Evolutionary conservation across 352 stramenopile species (phyloP).

Genomic region (Hyphochytrium catenoides): DNA sequence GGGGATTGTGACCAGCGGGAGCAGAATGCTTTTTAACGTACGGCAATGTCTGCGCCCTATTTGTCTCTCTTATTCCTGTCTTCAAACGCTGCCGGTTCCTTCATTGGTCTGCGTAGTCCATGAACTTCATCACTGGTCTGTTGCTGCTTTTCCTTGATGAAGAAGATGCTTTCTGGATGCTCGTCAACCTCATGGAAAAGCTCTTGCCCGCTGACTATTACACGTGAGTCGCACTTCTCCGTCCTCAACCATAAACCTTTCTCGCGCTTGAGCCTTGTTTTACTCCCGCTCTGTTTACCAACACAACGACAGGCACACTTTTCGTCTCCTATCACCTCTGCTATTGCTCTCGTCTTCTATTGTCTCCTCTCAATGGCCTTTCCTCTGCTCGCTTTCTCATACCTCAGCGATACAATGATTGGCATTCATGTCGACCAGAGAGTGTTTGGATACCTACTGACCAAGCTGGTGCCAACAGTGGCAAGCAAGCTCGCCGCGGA

Average conservation of each 20-base stretch:
- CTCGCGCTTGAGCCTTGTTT: too few relatives aligned
- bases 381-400: background rate
- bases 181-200: constrained; percentile 34
- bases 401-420: constrained; percentile 21
- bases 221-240: constrained; percentile 13
- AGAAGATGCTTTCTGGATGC: constrained; percentile 47
- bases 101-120: constrained; percentile 12
- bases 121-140: constrained; percentile 47
- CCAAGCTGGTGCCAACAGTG: too few relatives aligned
- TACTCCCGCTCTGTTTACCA: too few relatives aligned
- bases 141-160: constrained; percentile 35
- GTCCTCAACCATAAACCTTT: too few relatives aligned
- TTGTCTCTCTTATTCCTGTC: too few relatives aligned
- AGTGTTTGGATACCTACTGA: constrained; percentile 34
- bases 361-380: background rate
- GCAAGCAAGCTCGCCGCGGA: too few relatives aligned
- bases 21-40: too few relatives aligned
- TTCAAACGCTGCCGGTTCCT: background rate
- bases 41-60: too few relatives aligned
- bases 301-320: too few relatives aligned
- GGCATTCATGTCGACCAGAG: constrained; percentile 38
- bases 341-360: too few relatives aligned
- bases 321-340: too few relatives aligned
- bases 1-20: background rate
- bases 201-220: constrained; percentile 45